Conservation (phyloP, 805 yeast genomes). For the Yamadazyma phyllophila region DNA sequence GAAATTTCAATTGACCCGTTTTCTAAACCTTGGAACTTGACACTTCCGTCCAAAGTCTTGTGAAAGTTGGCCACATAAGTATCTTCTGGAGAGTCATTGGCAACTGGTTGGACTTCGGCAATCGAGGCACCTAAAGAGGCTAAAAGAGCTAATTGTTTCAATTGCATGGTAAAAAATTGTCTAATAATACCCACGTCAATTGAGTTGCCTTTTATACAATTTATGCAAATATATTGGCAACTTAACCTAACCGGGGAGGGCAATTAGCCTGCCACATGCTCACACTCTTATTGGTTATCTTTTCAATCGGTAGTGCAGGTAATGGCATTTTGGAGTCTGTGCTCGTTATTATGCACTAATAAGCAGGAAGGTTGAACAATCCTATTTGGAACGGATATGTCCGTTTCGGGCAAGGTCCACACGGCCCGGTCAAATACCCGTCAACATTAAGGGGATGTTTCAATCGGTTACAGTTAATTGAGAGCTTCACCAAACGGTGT, state of each 20-base stretch:
- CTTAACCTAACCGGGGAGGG: background rate
- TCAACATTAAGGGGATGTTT: background rate
- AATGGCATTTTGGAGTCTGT: background rate
- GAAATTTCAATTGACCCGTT: conserved; percentile 33
- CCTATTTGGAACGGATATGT: background rate
- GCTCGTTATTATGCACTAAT: background rate
- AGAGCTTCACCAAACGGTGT: background rate
- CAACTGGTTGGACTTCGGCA: conserved; percentile 12
- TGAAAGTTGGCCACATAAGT: conserved; percentile 28
- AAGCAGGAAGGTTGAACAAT: background rate
- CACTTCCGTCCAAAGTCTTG: conserved; percentile 25
- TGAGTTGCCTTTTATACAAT: background rate
- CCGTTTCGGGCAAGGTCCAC: background rate
- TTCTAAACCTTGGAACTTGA: conserved; percentile 26
- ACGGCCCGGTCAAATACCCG: background rate
- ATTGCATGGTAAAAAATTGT: conserved; percentile 1
- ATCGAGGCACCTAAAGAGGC: background rate
- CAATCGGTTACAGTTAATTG: too few species aligned
- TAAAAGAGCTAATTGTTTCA: conserved; percentile 6
- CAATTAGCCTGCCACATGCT: background rate
- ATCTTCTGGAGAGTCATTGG: conserved; percentile 15
- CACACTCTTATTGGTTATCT: conserved; percentile 4
- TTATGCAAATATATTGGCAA: background rate
- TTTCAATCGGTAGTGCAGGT: conserved; percentile 2
- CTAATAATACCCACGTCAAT: background rate